A percentile compares a stretch with the other conserved stretches of the same genome.
phyloP scores from a whole-genome alignment of 31 red algal genomes.

The Odonthalia washingtoniensis region DNA sequence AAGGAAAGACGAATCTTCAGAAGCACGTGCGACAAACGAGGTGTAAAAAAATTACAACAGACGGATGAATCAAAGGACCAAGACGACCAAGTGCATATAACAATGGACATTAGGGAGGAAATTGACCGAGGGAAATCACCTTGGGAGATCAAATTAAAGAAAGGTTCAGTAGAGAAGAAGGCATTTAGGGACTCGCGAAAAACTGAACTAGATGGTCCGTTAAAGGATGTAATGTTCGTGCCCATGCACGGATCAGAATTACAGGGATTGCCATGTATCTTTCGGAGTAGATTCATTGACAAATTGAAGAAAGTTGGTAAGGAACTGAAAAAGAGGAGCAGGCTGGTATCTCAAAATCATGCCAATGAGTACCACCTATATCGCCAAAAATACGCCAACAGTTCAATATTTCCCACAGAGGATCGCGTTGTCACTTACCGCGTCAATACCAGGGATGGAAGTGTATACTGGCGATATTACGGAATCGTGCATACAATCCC shows the following conservation, averaged over 20 bases:
- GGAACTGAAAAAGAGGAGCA: not conserved
- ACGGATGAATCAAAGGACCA: not conserved
- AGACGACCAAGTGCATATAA: not conserved
- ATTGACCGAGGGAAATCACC: not conserved
- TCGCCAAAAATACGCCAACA: not conserved
- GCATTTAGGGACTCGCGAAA: not conserved
- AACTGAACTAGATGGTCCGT: not conserved
- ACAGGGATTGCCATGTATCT: not conserved
- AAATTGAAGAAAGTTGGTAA: not conserved
- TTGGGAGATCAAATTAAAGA: not conserved
- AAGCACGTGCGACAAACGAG: not conserved
- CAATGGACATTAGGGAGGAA: not conserved
- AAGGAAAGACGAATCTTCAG: not conserved
- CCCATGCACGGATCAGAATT: not conserved
- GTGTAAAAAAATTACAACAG: not conserved
- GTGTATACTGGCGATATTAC: not conserved
- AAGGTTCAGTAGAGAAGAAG: not conserved
- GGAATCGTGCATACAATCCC: not conserved
- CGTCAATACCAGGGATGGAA: not conserved
- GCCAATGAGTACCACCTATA: not conserved
- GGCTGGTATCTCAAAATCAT: not conserved
- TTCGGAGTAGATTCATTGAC: not conserved
- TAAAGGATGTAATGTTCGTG: not conserved
- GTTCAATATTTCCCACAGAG: not conserved
- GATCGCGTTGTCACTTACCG: not conserved